Percentiles rank a stretch among this genome's conserved stretches.
phyloP scores from a whole-genome alignment of 129 eudicot species.

The Arctium minus region DNA sequence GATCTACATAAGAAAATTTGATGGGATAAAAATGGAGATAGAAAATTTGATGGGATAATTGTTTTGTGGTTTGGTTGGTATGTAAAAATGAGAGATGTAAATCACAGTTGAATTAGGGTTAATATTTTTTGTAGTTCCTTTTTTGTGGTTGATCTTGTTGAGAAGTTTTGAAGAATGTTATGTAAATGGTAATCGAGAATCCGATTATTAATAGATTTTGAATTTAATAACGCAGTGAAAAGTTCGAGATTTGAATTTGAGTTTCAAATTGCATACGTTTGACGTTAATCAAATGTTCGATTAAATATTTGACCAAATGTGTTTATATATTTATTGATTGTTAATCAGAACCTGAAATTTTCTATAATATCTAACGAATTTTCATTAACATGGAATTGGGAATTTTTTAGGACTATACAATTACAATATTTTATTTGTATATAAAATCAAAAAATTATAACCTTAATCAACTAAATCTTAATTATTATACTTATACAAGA shows the following conservation, averaged over 20 bases:
- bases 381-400: too few relatives aligned
- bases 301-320: background rate
- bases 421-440: too few relatives aligned
- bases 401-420: too few relatives aligned
- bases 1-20: slow-evolving; percentile 27
- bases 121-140: background rate
- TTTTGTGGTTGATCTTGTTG: background rate
- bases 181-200: background rate
- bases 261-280: background rate
- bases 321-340: too few relatives aligned
- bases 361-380: too few relatives aligned
- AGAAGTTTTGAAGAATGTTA: background rate
- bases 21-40: slow-evolving; percentile 11
- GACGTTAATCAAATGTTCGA: background rate
- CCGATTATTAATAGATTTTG: background rate
- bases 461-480: too few relatives aligned
- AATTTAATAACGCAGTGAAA: background rate
- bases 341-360: too few relatives aligned
- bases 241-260: background rate
- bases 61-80: slow-evolving; percentile 16
- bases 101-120: slow-evolving; percentile 20
- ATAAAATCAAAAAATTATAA: too few relatives aligned
- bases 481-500: too few relatives aligned
- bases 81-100: slow-evolving; percentile 25
- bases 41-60: slow-evolving; percentile 10